Evolutionary conservation across 352 stramenopile genomes (phyloP).

Genomic region (Phytophthora aleatoria): DNA sequence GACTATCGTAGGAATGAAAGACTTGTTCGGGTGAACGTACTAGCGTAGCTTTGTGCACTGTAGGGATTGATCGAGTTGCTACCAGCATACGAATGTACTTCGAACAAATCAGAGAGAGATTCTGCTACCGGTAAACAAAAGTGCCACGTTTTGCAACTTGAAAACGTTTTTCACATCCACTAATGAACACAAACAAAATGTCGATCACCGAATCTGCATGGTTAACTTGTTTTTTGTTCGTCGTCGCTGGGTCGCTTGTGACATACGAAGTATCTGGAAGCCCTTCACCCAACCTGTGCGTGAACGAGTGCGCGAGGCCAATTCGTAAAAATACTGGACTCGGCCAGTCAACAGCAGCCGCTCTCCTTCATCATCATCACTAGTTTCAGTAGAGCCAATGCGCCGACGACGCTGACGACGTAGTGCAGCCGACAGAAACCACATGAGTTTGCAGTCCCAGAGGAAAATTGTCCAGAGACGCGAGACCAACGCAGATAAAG

Average conservation of each 20-base stretch:
- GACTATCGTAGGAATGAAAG: too few species aligned
- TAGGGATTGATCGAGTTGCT: too few species aligned
- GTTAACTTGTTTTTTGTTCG: background rate
- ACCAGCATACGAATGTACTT: too few species aligned
- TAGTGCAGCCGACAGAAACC: conserved; percentile 20
- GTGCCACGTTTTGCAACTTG: too few species aligned
- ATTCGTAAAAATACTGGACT: background rate
- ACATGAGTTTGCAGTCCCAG: conserved; percentile 35
- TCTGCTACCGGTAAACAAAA: too few species aligned
- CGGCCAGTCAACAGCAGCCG: background rate
- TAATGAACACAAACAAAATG: too few species aligned
- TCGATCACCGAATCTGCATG: background rate
- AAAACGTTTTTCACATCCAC: too few species aligned
- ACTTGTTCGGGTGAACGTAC: too few species aligned
- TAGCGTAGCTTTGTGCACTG: too few species aligned
- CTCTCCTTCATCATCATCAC: background rate
- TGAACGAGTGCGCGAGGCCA: background rate
- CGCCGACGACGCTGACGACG: conserved; percentile 17
- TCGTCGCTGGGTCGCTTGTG: background rate
- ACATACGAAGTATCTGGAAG: background rate
- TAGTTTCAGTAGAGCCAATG: background rate
- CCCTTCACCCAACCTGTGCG: background rate
- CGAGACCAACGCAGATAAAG: conserved; percentile 22
- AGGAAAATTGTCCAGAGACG: conserved; percentile 33
- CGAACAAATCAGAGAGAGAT: too few species aligned